Base-by-base conservation (phyloP, 2,329 filamentous ascomycete genomes). In the Metarhizium anisopliae region DNA sequence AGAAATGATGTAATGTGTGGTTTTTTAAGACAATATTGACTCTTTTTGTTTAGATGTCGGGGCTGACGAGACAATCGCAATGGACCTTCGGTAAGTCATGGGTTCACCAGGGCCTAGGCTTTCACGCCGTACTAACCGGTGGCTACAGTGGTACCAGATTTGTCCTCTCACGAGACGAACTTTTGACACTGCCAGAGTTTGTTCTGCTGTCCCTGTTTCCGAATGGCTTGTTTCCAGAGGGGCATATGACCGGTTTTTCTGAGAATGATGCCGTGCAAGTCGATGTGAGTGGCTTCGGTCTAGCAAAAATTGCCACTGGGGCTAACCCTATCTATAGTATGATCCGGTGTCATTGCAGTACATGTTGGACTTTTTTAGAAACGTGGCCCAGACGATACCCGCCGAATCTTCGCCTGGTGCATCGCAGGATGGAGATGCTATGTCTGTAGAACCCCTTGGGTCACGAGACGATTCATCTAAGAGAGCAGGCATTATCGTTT, bases 281-380 rank as follows among this genome's bases (percentile, higher is more conserved):
- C 67, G 94, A 99, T 80, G 94, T 99, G 80, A 79, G 90, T 84
- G n/a, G 14, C 20, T 10, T 8, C 25, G 13, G 13, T 20, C 45
- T 8, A 30, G 20, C 14, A 16, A 49, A 14, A 18, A n/a, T 18
- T 30, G 3, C 25, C 11, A 30, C 14, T 30, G n/a, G 40, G 5
- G 38, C 29, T 55, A 36, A 40, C 4, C 6, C 14, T 14, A 3
- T 16, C 18, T 43, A 64, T 75, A 99, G 94, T 99, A 97, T 75
- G 94, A 99, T 72, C 93, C 94, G 29, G 86, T 86, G 54, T 97
- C 93, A 51, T 83, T 99, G 55, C 91, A 97, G 74, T 99, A 97
- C 76, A 99, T 99, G 94, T 83, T 99, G 61, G 93, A 96, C 66
- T 99, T 99, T 74, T 99, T 99, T 78, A 88, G 94, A 61, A 86